These are phyloP conservation scores for Nitzschia sp. DNA, from an alignment of 108 stramenopile species.

Conservation along the genomic window DNA sequence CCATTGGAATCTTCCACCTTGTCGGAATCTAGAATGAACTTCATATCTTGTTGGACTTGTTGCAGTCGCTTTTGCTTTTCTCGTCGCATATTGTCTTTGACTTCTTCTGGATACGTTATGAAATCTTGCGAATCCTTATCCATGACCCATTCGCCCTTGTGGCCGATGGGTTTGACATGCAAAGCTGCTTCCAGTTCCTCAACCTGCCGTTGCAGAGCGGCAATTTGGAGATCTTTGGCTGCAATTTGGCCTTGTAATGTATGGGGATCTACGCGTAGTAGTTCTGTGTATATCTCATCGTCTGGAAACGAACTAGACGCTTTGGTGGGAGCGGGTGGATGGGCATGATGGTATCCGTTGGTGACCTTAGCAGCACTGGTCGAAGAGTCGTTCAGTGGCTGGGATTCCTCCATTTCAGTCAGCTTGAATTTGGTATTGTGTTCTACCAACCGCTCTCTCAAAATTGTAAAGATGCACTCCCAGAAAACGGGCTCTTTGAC, in stretches of 20 bases:
- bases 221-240: conserved; percentile 17
- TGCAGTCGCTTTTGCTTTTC: conserved; percentile 66
- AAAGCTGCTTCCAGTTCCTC: conserved; percentile 9
- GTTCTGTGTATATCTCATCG: background rate
- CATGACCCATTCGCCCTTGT: conserved; percentile 61
- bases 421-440: conserved; percentile 7
- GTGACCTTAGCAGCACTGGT: too few species aligned
- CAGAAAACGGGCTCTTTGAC: conserved; percentile 48
- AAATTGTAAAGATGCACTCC: conserved; percentile 27
- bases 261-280: background rate
- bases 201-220: conserved; percentile 1
- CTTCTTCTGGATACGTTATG: conserved; percentile 56
- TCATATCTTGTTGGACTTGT: conserved; percentile 65
- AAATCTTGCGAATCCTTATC: conserved; percentile 66
- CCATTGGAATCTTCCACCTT: conserved; percentile 52
- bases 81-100: conserved; percentile 61
- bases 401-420: background rate
- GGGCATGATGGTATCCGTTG: conserved; percentile 5
- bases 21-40: conserved; percentile 75
- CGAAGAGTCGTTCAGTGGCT: background rate
- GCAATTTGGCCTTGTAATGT: background rate
- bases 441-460: conserved; percentile 21
- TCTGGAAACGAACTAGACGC: background rate
- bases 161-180: background rate
- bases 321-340: background rate